Evolutionary conservation across 2,329 filamentous ascomycete species (phyloP), one percentile per base, ranked within the genome.

Genomic region (Claviceps pusilla): DNA sequence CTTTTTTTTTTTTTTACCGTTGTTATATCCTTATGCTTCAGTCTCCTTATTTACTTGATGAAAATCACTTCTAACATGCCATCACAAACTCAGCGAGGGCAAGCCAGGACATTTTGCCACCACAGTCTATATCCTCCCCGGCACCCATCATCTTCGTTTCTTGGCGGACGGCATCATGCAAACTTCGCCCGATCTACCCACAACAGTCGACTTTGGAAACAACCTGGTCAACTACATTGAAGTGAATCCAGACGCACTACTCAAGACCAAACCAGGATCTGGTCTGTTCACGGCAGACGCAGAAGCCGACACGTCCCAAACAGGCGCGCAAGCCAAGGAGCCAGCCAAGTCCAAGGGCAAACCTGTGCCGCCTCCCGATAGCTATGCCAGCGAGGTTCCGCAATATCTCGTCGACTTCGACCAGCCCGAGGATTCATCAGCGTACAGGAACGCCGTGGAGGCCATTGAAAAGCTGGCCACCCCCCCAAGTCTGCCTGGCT

Each of bases 211-310:
- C 68, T 96, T 94, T 68, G 94, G 89, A 59, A 97, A 97, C 72
- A 95, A 95, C 66, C 76, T 98, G 19, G 91, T 98, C 70, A 98
- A 98, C 71, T 98, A 97, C 67, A 88, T 98, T 64, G 93, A 98
- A 72, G 87, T 97, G 58, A 87, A 79, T 62, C 82, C 87, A 41
- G 85, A 90, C 63, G 70, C 83, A 35, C 73, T 75, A 11, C 64
- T 66, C 31, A 63, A 58, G n/a, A 59, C 62, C 28, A 59, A 68
- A 50, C 57, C 61, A 35, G 62, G 60, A 29, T 46, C 57, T 42
- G 48, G 49, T 35, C 33, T 41, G 14, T 60, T 62, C 31, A 54
- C 42, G 41, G 47, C 56, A 29, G 59, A 57, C 19, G 35, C 53
- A 19, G 55, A 55, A 11, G 35, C 50, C 14, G 56, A 53, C 3